A percentile compares a stretch with the other conserved stretches of the same genome.
Evolutionary conservation across 345 rosid species (phyloP).

Genomic region (Balakata baccata): DNA sequence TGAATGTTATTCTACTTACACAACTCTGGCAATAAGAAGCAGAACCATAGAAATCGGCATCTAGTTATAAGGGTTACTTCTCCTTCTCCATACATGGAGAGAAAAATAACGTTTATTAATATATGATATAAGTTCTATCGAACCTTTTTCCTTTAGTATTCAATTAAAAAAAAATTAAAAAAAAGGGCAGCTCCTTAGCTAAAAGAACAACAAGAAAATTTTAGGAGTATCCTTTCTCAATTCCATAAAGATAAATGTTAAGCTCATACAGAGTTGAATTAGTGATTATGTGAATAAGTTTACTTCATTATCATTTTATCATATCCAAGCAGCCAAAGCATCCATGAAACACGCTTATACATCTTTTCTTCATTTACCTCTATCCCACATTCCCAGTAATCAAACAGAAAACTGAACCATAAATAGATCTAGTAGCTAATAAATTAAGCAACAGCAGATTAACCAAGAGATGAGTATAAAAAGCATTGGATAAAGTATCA

Average conservation of each 20-base stretch:
- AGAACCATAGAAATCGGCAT: not conserved
- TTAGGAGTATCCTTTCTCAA: not conserved
- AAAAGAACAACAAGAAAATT: not conserved
- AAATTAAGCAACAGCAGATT: not conserved
- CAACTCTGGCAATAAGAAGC: not conserved
- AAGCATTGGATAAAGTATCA: not conserved
- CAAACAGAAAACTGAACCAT: not conserved
- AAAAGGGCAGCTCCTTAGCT: not conserved
- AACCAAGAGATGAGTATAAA: not conserved
- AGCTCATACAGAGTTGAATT: not conserved
- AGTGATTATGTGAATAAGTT: too few relatives aligned
- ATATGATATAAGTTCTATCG: not conserved
- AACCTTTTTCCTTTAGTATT: not conserved
- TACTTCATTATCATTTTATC: too few relatives aligned
- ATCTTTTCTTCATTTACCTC: too few relatives aligned
- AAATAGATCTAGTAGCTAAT: conserved; percentile 10
- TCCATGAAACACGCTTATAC: too few relatives aligned
- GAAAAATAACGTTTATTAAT: not conserved
- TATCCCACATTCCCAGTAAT: too few relatives aligned
- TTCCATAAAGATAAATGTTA: not conserved
- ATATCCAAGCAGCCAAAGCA: too few relatives aligned
- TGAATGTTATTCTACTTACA: too few relatives aligned
- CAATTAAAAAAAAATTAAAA: not conserved
- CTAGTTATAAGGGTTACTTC: not conserved
- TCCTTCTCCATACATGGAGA: too few relatives aligned